phyloP scores from a whole-genome alignment of 1,284 basidiomycete species.

The Puccinia hordei region DNA sequence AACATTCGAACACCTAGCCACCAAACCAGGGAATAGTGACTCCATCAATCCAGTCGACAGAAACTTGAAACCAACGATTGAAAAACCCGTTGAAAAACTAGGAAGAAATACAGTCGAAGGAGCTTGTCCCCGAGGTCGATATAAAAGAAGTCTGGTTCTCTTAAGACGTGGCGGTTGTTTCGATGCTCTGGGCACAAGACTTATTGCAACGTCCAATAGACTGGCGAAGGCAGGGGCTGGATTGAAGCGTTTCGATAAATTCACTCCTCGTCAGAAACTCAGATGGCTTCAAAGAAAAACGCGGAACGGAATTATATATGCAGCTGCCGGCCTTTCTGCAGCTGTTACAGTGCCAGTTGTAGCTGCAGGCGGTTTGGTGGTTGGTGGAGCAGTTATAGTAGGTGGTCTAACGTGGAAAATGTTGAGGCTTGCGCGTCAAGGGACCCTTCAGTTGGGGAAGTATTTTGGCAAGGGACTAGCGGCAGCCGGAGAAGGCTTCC shows the following conservation, averaged over 20 bases:
- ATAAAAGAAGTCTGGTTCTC: constrained; percentile 2
- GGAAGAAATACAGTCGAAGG: too few species aligned
- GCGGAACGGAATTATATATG: neutral
- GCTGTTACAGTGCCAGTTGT: neutral
- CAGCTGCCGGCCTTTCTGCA: neutral
- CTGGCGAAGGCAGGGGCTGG: neutral
- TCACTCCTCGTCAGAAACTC: neutral
- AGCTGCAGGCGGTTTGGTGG: neutral
- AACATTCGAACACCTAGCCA: too few species aligned
- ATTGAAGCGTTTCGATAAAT: constrained; percentile 3
- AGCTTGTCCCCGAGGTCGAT: neutral
- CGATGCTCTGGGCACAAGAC: neutral
- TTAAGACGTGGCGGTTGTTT: constrained; percentile 16
- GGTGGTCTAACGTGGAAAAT: neutral
- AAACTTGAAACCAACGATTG: too few species aligned
- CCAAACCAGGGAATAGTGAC: too few species aligned
- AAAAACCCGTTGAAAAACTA: too few species aligned
- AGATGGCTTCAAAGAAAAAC: neutral
- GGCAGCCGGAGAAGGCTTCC: constrained; percentile 4
- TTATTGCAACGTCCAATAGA: neutral
- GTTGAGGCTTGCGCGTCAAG: neutral
- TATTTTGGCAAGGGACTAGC: constrained; percentile 7
- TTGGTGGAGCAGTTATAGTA: neutral
- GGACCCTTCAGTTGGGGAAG: neutral
- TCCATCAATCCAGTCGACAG: too few species aligned